These are phyloP conservation scores for Suhomyces sp. DNA, from an alignment of 805 yeast species.

Conservation along the genomic window DNA sequence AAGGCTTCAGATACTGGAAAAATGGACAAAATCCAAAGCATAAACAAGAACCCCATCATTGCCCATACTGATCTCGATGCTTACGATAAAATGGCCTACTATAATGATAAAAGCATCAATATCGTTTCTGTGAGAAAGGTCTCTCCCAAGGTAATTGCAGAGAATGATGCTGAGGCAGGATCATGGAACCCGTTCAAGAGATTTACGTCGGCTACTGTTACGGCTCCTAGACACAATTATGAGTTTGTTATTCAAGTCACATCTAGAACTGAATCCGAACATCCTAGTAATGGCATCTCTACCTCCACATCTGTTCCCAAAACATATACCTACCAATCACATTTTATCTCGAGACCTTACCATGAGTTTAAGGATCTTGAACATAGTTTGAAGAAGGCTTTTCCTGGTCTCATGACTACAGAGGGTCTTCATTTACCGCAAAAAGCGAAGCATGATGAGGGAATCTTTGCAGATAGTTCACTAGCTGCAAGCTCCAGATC, in stretches of 20 bases:
- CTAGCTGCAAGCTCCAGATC: conserved; percentile 13
- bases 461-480: conserved; percentile 12
- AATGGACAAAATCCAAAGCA: conserved; percentile 27
- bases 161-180: background rate
- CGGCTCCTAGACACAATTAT: conserved; percentile 28
- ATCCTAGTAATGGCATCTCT: conserved; percentile 12
- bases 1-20: conserved; percentile 39
- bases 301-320: background rate
- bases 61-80: conserved; percentile 8
- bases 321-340: conserved; percentile 18
- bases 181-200: conserved; percentile 18
- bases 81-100: conserved; percentile 31
- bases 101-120: conserved; percentile 63
- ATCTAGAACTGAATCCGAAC: conserved; percentile 24
- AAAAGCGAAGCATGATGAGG: conserved; percentile 45
- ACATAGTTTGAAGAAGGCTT: conserved; percentile 47
- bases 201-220: background rate
- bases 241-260: conserved; percentile 51
- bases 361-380: conserved; percentile 65
- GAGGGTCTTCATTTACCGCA: conserved; percentile 59
- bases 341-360: conserved; percentile 62
- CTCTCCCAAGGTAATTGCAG: no score
- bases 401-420: conserved; percentile 62
- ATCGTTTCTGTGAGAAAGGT: conserved; percentile 61
- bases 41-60: background rate